These are phyloP conservation scores for Umbelopsis ramanniana DNA, from an alignment of 192 early-diverging fungal genomes.

Conservation along the genomic window DNA sequence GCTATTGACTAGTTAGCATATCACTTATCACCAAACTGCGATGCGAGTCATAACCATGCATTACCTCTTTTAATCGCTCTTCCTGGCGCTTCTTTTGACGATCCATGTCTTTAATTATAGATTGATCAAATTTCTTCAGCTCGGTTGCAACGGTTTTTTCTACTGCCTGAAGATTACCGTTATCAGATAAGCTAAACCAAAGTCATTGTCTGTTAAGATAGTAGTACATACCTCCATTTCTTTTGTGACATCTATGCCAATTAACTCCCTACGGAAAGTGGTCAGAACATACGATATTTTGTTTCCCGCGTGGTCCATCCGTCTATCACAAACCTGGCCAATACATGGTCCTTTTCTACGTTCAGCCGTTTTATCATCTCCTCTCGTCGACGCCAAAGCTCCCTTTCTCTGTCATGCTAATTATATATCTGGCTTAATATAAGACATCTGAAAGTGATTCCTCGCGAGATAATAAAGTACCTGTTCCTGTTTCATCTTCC, in stretches of 20 bases:
- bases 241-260: slow-evolving; percentile 23
- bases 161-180: not conserved
- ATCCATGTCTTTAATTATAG: slow-evolving; percentile 17
- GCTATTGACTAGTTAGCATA: not conserved
- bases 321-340: slow-evolving; percentile 20
- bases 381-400: slow-evolving; percentile 25
- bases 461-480: not conserved
- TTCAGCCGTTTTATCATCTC: slow-evolving; percentile 5
- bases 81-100: not conserved
- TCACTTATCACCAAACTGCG: not conserved
- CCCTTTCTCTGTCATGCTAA: slow-evolving; percentile 28
- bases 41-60: not conserved
- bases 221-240: slow-evolving; percentile 12
- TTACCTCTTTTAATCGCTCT: slow-evolving; percentile 23
- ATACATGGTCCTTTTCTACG: slow-evolving; percentile 20
- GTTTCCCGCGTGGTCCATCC: not conserved
- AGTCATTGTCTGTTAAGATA: too few species aligned
- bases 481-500: slow-evolving; percentile 23
- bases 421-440: too few species aligned
- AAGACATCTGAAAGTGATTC: not conserved
- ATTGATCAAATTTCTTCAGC: slow-evolving; percentile 1
- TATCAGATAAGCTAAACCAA: not conserved
- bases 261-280: slow-evolving; percentile 22
- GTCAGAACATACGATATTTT: not conserved
- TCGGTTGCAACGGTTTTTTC: not conserved